These are phyloP conservation scores for Boletellus deceptivus DNA, from an alignment of 1,284 basidiomycete species.

Conservation along the genomic window DNA sequence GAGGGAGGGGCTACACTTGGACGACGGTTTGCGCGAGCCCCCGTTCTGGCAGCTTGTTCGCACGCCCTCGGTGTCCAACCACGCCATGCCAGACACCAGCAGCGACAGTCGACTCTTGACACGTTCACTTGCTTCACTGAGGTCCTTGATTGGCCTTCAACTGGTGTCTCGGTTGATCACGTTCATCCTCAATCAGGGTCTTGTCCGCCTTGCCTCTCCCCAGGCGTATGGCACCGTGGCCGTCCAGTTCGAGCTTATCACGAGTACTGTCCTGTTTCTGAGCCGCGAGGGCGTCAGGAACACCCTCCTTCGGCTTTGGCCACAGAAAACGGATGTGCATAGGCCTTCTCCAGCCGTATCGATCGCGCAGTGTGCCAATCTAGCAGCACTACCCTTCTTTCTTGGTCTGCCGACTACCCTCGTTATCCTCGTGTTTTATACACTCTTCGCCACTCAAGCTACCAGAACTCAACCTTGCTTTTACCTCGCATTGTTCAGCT, in stretches of 20 bases:
- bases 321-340: conserved; percentile 19
- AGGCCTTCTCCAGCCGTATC: conserved; percentile 12
- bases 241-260: conserved; percentile 83
- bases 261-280: conserved; percentile 89
- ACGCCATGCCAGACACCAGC: neutral
- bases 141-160: conserved; percentile 86
- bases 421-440: conserved; percentile 49
- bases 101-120: conserved; percentile 31
- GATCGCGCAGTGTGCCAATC: conserved; percentile 39
- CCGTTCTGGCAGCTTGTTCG: too few species aligned
- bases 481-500: conserved; percentile 58
- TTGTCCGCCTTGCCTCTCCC: conserved; percentile 84
- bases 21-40: too few species aligned
- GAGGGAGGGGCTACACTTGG: too few species aligned
- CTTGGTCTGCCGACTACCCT: conserved; percentile 55
- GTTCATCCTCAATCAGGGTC: conserved; percentile 84
- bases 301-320: conserved; percentile 61
- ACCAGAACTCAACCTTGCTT: conserved; percentile 67
- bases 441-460: conserved; percentile 44
- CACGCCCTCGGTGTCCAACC: too few species aligned
- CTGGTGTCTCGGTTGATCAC: conserved; percentile 82
- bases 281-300: conserved; percentile 89
- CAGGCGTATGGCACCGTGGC: conserved; percentile 84
- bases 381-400: conserved; percentile 57
- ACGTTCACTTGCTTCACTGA: conserved; percentile 59